Conservation (phyloP, 352 stramenopile genomes). For the Globisporangium irregulare region DNA sequence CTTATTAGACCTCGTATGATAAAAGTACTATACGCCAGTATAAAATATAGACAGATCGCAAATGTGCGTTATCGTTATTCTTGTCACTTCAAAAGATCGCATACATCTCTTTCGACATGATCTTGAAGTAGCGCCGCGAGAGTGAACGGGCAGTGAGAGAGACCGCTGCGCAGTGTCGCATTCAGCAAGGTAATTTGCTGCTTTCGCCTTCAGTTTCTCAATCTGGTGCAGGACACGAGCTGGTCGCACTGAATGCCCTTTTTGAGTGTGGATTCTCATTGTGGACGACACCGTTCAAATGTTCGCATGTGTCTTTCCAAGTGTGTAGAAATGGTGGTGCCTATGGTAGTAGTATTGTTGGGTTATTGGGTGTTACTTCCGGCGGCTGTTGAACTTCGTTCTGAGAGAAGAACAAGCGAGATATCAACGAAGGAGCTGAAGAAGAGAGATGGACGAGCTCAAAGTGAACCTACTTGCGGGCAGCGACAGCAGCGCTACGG, state of each 20-base stretch:
- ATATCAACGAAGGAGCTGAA: not conserved
- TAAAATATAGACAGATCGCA: slow-evolving; percentile 1
- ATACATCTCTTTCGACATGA: too few relatives aligned
- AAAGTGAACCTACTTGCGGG: slow-evolving; percentile 34
- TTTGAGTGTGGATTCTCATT: slow-evolving; percentile 19
- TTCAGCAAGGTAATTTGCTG: slow-evolving; percentile 32
- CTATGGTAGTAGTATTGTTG: not conserved
- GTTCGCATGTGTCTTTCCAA: not conserved
- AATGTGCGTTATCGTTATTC: not conserved
- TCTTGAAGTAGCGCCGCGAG: slow-evolving; percentile 17
- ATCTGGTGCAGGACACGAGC: slow-evolving; percentile 37
- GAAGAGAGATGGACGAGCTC: slow-evolving; percentile 44
- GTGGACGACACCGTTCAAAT: not conserved
- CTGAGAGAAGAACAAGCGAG: not conserved
- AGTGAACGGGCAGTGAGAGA: slow-evolving; percentile 33
- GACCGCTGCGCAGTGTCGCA: slow-evolving; percentile 49
- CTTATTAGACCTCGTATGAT: slow-evolving; percentile 11
- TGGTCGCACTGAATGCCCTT: slow-evolving; percentile 44
- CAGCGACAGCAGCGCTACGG: not conserved
- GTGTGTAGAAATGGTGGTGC: not conserved
- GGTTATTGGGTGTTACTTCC: not conserved
- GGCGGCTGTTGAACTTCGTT: slow-evolving; percentile 3
- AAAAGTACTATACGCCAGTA: slow-evolving; percentile 3
- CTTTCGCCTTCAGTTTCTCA: slow-evolving; percentile 27
- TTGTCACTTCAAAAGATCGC: not conserved